A percentile compares a stretch with the other conserved stretches of the same genome.
Conservation (phyloP, 768 basidiomycete species). For the Trametes coccinea region DNA sequence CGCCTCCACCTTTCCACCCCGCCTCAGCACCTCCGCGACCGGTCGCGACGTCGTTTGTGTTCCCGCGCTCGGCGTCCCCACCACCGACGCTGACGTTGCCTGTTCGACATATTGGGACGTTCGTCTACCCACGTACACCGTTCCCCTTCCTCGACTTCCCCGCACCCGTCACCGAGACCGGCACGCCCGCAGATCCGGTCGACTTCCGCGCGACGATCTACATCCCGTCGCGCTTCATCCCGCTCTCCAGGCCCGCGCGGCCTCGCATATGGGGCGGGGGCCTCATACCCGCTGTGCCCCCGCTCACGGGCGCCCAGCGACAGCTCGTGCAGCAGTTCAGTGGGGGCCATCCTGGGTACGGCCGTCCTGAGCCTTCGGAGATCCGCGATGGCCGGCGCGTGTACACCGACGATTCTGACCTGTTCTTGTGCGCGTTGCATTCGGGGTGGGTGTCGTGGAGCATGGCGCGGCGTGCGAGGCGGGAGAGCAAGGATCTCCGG, state of each 20-base stretch:
- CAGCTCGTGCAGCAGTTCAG: conserved; percentile 21
- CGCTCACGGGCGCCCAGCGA: conserved; percentile 27
- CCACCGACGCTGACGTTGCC: conserved; percentile 22
- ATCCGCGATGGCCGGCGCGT: conserved; percentile 46
- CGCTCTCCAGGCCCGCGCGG: conserved; percentile 49
- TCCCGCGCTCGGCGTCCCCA: conserved; percentile 21
- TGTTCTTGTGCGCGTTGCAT: conserved; percentile 69
- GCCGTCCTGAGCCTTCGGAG: conserved; percentile 27
- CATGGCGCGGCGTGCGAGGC: conserved; percentile 39
- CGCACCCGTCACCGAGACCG: conserved; percentile 10
- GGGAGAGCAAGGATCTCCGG: conserved; percentile 40
- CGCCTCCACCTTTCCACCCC: conserved; percentile 16
- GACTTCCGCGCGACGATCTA: conserved; percentile 48
- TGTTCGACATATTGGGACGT: conserved; percentile 50
- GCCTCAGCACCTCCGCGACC: conserved; percentile 7
- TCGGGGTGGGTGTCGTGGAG: conserved; percentile 54
- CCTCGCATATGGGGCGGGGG: conserved; percentile 77
- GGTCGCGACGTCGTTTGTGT: conserved; percentile 5
- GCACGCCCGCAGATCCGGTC: conserved; percentile 22
- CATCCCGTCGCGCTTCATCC: conserved; percentile 61
- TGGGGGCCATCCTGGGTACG: conserved; percentile 19
- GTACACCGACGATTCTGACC: conserved; percentile 78
- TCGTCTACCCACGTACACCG: conserved; percentile 55
- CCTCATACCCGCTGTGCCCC: conserved; percentile 41
- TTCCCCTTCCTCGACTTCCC: conserved; percentile 49